Conservation (phyloP, 2,329 filamentous ascomycete genomes). For the Epichloe gansuensis region DNA sequence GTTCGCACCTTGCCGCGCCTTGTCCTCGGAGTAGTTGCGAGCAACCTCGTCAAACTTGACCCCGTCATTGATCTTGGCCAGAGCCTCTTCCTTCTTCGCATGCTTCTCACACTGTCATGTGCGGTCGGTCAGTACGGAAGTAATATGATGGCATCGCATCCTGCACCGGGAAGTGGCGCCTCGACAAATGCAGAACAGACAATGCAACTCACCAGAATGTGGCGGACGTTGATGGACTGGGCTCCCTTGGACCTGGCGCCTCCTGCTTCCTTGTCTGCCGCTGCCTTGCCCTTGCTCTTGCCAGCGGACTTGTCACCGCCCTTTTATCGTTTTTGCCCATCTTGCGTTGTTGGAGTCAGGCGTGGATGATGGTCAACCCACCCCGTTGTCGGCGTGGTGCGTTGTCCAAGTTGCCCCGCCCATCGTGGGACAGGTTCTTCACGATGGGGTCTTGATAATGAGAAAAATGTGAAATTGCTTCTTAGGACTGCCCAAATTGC, state of each 20-base stretch:
- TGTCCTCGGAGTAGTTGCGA: conserved; percentile 62
- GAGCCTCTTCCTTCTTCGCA: conserved; percentile 63
- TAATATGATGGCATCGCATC: too few relatives aligned
- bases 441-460: too few relatives aligned
- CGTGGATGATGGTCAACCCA: too few relatives aligned
- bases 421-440: too few relatives aligned
- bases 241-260: conserved; percentile 39
- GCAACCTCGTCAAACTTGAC: conserved; percentile 67
- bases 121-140: neutral
- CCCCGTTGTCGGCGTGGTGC: too few relatives aligned
- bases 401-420: too few relatives aligned
- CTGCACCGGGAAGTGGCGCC: too few relatives aligned
- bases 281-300: conserved; percentile 16
- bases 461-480: too few relatives aligned
- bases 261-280: conserved; percentile 19
- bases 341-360: conserved; percentile 2
- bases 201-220: conserved; percentile 45
- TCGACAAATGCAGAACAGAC: neutral
- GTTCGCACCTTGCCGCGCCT: conserved; percentile 49
- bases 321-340: conserved; percentile 32
- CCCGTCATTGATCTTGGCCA: conserved; percentile 54
- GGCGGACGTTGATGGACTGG: conserved; percentile 60
- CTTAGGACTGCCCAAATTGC: too few relatives aligned
- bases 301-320: conserved; percentile 25
- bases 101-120: conserved; percentile 55